A percentile compares a stretch with the other conserved stretches of the same genome.
Evolutionary conservation across 2,329 filamentous ascomycete genomes (phyloP).

Genomic region (Fusarium devonianum): DNA sequence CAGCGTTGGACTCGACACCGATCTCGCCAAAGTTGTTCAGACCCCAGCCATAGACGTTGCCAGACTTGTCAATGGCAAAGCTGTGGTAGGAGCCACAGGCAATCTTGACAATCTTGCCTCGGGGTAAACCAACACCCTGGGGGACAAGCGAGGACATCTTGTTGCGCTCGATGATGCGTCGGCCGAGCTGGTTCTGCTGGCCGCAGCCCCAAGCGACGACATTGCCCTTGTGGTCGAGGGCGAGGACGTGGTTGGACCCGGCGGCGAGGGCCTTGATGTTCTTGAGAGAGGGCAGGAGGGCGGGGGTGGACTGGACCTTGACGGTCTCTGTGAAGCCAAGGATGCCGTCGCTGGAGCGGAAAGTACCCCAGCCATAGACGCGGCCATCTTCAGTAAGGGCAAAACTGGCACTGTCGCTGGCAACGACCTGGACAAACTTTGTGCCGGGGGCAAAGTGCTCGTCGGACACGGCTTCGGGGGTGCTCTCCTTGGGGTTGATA

Average conservation of each 20-base stretch:
- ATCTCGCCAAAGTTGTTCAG: slow-evolving; percentile 88
- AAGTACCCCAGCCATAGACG: slow-evolving; percentile 86
- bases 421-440: slow-evolving; percentile 69
- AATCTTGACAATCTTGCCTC: slow-evolving; percentile 64
- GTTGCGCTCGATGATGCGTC: slow-evolving; percentile 67
- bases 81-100: slow-evolving; percentile 81
- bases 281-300: slow-evolving; percentile 67
- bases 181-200: slow-evolving; percentile 70
- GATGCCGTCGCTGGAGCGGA: slow-evolving; percentile 70
- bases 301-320: slow-evolving; percentile 58
- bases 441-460: slow-evolving; percentile 67
- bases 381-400: slow-evolving; percentile 76
- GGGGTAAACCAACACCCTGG: slow-evolving; percentile 62
- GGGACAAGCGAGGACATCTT: slow-evolving; percentile 67
- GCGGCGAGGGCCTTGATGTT: slow-evolving; percentile 70
- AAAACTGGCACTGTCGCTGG: slow-evolving; percentile 78
- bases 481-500: slow-evolving; percentile 76
- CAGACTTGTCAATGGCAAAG: slow-evolving; percentile 77
- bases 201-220: slow-evolving; percentile 77
- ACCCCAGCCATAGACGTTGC: slow-evolving; percentile 81
- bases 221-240: slow-evolving; percentile 69
- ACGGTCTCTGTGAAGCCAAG: slow-evolving; percentile 67
- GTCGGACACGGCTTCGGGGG: slow-evolving; percentile 66
- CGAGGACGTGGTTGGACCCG: slow-evolving; percentile 75
- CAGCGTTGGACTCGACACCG: slow-evolving; percentile 65